Percentiles rank a stretch among this genome's conserved stretches.
Conservation (phyloP, 306 rosid species). For the Cucumis hystrix region DNA sequence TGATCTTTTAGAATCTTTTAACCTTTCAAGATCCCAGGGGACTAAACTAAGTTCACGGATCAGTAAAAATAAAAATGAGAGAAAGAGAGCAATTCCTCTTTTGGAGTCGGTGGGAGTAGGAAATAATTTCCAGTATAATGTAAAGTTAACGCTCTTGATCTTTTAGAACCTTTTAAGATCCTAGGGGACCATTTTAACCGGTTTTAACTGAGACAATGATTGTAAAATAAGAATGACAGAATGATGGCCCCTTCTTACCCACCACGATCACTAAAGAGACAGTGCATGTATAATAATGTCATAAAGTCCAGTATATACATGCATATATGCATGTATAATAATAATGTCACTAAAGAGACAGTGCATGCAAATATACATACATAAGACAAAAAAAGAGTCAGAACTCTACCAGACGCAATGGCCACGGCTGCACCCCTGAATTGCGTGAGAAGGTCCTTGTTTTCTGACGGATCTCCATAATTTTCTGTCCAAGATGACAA, state of each 20-base stretch:
- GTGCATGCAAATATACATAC: not conserved
- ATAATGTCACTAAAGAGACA: not conserved
- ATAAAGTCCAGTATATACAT: not conserved
- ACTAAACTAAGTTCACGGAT: not conserved
- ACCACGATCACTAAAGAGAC: not conserved
- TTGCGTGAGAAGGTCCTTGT: conserved; percentile 69
- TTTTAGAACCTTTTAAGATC: not conserved
- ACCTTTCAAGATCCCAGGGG: not conserved
- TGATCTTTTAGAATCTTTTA: not conserved
- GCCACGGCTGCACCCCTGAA: conserved; percentile 85
- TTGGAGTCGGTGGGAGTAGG: not conserved
- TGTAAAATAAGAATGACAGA: not conserved
- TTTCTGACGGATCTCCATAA: conserved; percentile 74
- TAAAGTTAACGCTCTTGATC: not conserved
- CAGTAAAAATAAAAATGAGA: not conserved
- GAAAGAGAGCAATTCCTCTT: not conserved
- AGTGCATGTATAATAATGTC: not conserved
- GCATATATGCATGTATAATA: too few relatives aligned
- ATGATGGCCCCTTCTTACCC: not conserved
- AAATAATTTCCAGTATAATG: not conserved
- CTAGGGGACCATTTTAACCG: not conserved
- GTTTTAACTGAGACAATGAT: not conserved
- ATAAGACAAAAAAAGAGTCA: not conserved
- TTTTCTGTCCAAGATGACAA: conserved; percentile 78
- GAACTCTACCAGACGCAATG: conserved; percentile 75